Evolutionary conservation across 2,329 filamentous ascomycete species (phyloP).

Genomic region (Penicillium sp.): DNA sequence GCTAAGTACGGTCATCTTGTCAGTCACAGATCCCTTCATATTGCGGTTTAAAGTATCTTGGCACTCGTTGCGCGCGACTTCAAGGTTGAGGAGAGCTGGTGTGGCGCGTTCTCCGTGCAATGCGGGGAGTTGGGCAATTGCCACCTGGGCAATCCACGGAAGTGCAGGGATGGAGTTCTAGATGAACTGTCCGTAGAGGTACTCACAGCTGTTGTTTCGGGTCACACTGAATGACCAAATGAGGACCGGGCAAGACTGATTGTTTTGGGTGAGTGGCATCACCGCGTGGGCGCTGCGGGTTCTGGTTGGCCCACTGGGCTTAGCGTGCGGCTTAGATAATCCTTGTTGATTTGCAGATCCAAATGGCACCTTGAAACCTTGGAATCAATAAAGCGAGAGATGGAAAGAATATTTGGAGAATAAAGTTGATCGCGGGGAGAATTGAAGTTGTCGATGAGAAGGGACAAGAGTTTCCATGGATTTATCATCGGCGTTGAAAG

Average conservation of each 20-base stretch:
- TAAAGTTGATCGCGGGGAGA: no score
- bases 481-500: no score
- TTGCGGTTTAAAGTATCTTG: not conserved
- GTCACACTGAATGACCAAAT: not conserved
- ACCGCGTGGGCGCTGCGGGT: slow-evolving; percentile 14
- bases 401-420: not conserved
- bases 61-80: not conserved
- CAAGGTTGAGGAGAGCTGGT: not conserved
- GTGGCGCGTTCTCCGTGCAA: not conserved
- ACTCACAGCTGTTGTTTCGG: slow-evolving; percentile 1
- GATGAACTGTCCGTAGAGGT: not conserved
- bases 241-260: slow-evolving; percentile 2
- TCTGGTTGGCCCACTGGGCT: slow-evolving; percentile 10
- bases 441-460: no score
- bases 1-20: not conserved
- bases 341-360: not conserved
- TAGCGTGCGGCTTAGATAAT: slow-evolving; percentile 14
- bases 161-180: no score
- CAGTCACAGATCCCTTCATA: not conserved
- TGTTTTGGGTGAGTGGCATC: slow-evolving; percentile 23
- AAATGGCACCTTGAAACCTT: not conserved
- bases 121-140: not conserved
- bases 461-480: no score
- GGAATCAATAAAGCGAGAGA: not conserved
- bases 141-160: not conserved